Evolutionary conservation across 805 yeast genomes (phyloP).

Genomic region (Lipomyces chichibuensis): DNA sequence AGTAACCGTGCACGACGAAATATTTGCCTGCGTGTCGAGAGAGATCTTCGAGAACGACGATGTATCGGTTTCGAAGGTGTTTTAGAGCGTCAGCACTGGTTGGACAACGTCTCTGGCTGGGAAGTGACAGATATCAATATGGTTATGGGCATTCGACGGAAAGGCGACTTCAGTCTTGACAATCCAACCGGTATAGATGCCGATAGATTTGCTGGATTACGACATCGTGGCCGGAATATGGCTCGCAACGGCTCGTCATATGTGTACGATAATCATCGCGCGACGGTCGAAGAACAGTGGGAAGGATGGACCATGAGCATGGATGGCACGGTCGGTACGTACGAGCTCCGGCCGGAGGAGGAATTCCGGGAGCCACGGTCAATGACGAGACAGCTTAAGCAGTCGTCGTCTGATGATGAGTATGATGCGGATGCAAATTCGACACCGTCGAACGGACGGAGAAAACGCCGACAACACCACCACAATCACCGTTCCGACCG

Average conservation of each 20-base stretch:
- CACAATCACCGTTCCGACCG: slow-evolving; percentile 9
- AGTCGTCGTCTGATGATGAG: slow-evolving; percentile 25
- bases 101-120: slow-evolving; percentile 74
- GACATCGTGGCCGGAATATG: neutral
- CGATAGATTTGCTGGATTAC: neutral
- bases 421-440: slow-evolving; percentile 6
- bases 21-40: slow-evolving; percentile 84
- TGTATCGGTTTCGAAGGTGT: slow-evolving; percentile 83
- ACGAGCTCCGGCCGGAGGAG: slow-evolving; percentile 54
- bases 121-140: slow-evolving; percentile 75
- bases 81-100: slow-evolving; percentile 69
- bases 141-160: slow-evolving; percentile 64
- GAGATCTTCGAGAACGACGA: slow-evolving; percentile 89
- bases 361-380: slow-evolving; percentile 13
- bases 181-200: neutral
- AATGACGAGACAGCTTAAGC: slow-evolving; percentile 4
- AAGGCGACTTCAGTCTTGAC: neutral
- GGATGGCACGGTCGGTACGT: slow-evolving; percentile 63
- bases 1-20: slow-evolving; percentile 75
- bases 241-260: neutral
- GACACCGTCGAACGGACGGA: neutral
- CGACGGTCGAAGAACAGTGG: slow-evolving; percentile 50
- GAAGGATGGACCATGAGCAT: slow-evolving; percentile 80
- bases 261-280: neutral
- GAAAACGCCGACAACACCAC: neutral